Base-by-base conservation (phyloP, 2,329 filamentous ascomycete genomes). In the Monosporascus sp. region DNA sequence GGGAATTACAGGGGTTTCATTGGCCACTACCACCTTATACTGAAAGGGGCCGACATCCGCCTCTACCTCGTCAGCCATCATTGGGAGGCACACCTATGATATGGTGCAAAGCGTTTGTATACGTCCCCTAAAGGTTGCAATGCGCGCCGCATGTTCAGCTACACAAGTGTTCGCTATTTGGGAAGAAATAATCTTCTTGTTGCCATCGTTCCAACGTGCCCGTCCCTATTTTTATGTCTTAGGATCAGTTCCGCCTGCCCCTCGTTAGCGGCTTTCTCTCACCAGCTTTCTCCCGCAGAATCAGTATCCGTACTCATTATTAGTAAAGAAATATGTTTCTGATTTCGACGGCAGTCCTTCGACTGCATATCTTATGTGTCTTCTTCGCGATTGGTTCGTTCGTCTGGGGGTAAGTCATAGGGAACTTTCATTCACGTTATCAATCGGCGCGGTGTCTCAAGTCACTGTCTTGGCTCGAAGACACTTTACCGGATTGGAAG, bases 331-430 rank as follows among this genome's bases (percentile, higher is more conserved):
- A 8, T 3, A 46, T 46, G 22, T 15, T 15, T 5, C 43, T 5
- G 15, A 31, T 46, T 46, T n/a, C 68, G 20, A 73, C 68, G 53
- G 72, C 72, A 20, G 59, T 66, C 9, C 52, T 70, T 37, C 72
- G 76, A 37, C 70, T 80, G 22, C 74, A 79, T 59, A 55, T 66
- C 4, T 65, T 80, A 41, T 80, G 77, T 60, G 59, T 75, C 9
- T 79, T 81, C 60, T 79, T 81, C 52, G 78, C 76, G 1, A 60
- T 82, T n/a, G 79, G 78, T 14, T 78, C 79, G 2, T 78, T 80
- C 38, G 72, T 79, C 24, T 82, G 79, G 78, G 79, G 80, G 76
- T 79, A 63, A 60, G 72, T 65, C 43, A 18, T 39, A 17, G 5
- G 31, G 9, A 14, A 14, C 11, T 18, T 31, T 43, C 27, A 48